Evolutionary conservation across 169 alveolate species (phyloP).

Genomic region (Eimeria maxima): DNA sequence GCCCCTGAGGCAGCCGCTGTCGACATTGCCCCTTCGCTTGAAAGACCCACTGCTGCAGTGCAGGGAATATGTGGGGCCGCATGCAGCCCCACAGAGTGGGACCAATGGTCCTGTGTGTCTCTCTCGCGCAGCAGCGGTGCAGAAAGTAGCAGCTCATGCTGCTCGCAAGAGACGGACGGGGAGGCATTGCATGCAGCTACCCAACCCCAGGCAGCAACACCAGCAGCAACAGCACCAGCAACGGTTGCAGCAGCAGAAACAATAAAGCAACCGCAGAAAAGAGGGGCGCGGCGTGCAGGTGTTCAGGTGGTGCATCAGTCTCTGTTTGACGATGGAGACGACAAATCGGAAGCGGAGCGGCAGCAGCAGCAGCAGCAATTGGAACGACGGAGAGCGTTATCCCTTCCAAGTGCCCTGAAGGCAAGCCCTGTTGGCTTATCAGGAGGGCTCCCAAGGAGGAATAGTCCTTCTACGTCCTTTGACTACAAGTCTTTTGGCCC

Average conservation of each 20-base stretch:
- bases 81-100: constrained; percentile 22
- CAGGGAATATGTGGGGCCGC: neutral
- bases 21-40: too few relatives aligned
- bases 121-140: neutral
- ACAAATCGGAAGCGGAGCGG: neutral
- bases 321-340: neutral
- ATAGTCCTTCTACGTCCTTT: neutral
- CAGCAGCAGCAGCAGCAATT: neutral
- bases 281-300: neutral
- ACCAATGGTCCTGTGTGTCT: neutral
- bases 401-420: neutral
- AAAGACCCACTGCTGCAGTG: too few relatives aligned
- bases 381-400: neutral
- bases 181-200: neutral
- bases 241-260: neutral
- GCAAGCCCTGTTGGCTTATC: neutral
- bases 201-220: neutral
- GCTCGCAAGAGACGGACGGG: neutral
- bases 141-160: neutral
- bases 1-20: neutral
- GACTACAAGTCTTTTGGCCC: neutral
- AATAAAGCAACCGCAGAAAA: neutral
- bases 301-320: constrained; percentile 5
- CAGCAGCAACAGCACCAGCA: neutral
- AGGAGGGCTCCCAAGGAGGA: neutral